Evolutionary conservation across 148 eudicot genomes (phyloP).

Genomic region (Rhododendron vialii): DNA sequence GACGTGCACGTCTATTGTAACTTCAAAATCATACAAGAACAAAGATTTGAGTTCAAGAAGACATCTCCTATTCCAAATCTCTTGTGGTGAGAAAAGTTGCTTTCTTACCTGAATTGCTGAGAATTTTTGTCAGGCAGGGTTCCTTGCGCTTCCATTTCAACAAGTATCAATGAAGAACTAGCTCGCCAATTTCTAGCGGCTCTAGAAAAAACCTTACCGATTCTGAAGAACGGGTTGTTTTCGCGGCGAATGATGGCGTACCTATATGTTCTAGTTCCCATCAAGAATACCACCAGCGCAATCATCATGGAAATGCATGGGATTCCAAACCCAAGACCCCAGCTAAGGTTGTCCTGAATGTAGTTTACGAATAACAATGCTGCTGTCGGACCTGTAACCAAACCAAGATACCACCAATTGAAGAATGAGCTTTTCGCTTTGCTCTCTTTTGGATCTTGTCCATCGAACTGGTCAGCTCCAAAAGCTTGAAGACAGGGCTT

Average conservation of each 20-base stretch:
- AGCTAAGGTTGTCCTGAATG: conserved; percentile 56
- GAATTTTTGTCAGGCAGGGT: conserved; percentile 22
- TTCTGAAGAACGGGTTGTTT: conserved; percentile 48
- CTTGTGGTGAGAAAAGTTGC: conserved; percentile 1
- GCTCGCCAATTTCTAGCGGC: conserved; percentile 46
- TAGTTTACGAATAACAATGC: conserved; percentile 35
- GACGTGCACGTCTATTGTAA: not conserved
- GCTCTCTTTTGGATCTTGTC: conserved; percentile 41
- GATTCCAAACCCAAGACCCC: conserved; percentile 86
- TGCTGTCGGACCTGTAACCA: conserved; percentile 30
- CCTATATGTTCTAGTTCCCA: conserved; percentile 49
- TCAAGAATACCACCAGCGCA: conserved; percentile 40
- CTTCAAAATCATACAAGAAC: not conserved
- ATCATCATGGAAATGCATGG: conserved; percentile 57
- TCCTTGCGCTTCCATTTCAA: conserved; percentile 36
- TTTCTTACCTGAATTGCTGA: conserved; percentile 43
- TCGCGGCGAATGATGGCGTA: conserved; percentile 27
- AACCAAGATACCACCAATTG: conserved; percentile 73
- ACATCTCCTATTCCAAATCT: not conserved
- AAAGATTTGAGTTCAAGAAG: not conserved
- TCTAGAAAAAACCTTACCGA: conserved; percentile 42
- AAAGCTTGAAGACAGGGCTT: conserved; percentile 82
- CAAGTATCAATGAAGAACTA: conserved; percentile 9
- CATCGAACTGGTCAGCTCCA: conserved; percentile 83
- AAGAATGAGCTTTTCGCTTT: conserved; percentile 80